A percentile compares a stretch with the other conserved stretches of the same genome.
Evolutionary conservation across 495 filamentous ascomycete species (phyloP).

Genomic region (Neurospora sp.): DNA sequence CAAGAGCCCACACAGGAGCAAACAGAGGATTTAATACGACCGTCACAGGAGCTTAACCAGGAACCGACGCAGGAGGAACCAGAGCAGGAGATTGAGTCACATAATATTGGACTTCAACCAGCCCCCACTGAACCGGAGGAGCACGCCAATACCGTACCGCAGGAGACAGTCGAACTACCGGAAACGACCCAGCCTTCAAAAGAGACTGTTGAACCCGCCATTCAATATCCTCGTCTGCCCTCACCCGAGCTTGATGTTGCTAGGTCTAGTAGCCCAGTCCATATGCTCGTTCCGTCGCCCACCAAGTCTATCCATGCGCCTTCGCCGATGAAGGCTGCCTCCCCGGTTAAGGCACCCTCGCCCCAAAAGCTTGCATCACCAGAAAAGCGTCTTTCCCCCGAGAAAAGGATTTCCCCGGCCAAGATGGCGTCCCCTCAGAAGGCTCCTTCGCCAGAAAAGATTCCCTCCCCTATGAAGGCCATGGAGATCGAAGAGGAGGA

Average conservation of each 20-base stretch:
- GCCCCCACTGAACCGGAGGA: constrained; percentile 4
- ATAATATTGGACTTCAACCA: background rate
- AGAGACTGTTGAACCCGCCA: constrained; percentile 1
- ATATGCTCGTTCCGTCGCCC: constrained; percentile 7
- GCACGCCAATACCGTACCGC: constrained; percentile 12
- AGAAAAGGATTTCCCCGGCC: constrained; percentile 5
- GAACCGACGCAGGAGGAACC: background rate
- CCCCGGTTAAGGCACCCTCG: constrained; percentile 13
- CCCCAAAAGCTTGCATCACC: constrained; percentile 17
- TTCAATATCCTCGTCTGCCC: background rate
- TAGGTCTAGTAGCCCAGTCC: constrained; percentile 11
- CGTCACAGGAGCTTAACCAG: background rate
- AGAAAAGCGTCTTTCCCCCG: constrained; percentile 2
- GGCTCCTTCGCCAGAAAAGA: background rate
- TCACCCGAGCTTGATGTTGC: background rate
- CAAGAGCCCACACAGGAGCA: background rate
- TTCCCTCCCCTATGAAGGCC: background rate
- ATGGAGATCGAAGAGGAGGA: background rate
- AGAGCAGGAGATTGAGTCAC: background rate
- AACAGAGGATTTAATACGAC: background rate
- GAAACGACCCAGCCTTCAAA: constrained; percentile 43
- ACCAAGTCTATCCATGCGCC: constrained; percentile 15
- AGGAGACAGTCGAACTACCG: constrained; percentile 52
- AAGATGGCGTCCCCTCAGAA: constrained; percentile 20
- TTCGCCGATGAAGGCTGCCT: constrained; percentile 10